Evolutionary conservation across 495 filamentous ascomycete species (phyloP), one percentile per base, ranked within the genome.

Genomic region (Neurospora intermedia): DNA sequence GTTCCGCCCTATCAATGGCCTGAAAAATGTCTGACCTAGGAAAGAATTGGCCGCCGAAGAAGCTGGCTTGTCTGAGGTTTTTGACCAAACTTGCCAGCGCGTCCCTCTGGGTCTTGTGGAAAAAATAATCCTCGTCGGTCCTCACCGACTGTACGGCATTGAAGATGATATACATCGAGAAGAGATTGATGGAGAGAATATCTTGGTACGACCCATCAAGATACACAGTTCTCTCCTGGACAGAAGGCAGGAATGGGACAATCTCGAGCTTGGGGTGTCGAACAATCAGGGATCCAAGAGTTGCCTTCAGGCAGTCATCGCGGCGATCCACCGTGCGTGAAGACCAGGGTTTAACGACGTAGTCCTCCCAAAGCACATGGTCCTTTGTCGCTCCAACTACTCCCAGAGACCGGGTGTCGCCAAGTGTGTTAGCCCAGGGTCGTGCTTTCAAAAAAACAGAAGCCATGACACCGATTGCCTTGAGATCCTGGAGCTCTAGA

Each of bases 111-210:
- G 86, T 87, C 0, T 88, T 85, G 71, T 97, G 90, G 76, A 97
- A 97, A 77, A 98, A 91, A 77, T 97, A 98, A 77, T 98, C 95
- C 41, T 85, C 84, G 76, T 94, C 95, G 7, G 85, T 86, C 15
- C 94, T 85, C 75, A 97, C 92, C 5, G 93, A 96, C n/a, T 94
- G 94, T 8, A 98, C 89, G 1, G 94, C 89, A 79, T 98, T 98
- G 70, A 92, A 89, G 16, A 91, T 89, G 39, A 97, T 86, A 76
- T 90, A 88, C 74, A 93, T 89, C 3, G 92, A 87, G 77, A 98
- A 97, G 3, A 96, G 82, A 76, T 97, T 98, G 38, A 94, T 86
- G 2, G 89, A 92, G 15, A 98, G 77, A 74, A 89, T 91, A 81
- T 98, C 94, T 75, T 94, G 92, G 75, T 91, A 92, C 5, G 89